Conservation (phyloP, 257 asterid genomes). For the Hygrophila difformis region DNA sequence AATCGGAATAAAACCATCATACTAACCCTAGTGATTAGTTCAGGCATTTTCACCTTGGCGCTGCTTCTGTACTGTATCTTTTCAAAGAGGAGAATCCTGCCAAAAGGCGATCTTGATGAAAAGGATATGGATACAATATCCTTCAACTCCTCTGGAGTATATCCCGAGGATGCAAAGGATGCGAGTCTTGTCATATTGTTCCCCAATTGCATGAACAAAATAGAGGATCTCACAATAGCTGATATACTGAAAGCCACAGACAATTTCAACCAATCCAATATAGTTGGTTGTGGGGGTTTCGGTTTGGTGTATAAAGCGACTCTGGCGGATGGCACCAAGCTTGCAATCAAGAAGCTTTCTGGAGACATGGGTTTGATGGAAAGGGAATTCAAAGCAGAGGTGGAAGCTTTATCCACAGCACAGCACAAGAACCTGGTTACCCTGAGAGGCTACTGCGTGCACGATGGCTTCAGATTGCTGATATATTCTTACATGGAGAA, state of each 20-base stretch:
- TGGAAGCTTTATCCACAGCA: slow-evolving; percentile 89
- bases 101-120: slow-evolving; percentile 41
- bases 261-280: slow-evolving; percentile 79
- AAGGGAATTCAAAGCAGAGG: slow-evolving; percentile 93
- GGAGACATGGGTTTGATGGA: slow-evolving; percentile 98
- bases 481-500: slow-evolving; percentile 90
- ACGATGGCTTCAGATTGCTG: slow-evolving; percentile 72
- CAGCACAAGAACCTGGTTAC: slow-evolving; percentile 82
- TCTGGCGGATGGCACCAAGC: slow-evolving; percentile 51
- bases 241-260: slow-evolving; percentile 85
- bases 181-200: slow-evolving; percentile 66
- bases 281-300: slow-evolving; percentile 93
- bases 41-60: slow-evolving; percentile 46
- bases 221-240: slow-evolving; percentile 55
- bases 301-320: slow-evolving; percentile 91
- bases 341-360: slow-evolving; percentile 89
- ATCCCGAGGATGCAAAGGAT: slow-evolving; percentile 52
- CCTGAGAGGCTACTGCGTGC: slow-evolving; percentile 85
- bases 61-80: slow-evolving; percentile 58
- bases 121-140: slow-evolving; percentile 45
- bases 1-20: slow-evolving; percentile 54
- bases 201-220: slow-evolving; percentile 46
- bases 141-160: slow-evolving; percentile 67
- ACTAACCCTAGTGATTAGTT: slow-evolving; percentile 57
- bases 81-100: slow-evolving; percentile 55